Evolutionary conservation across 306 rosid species (phyloP).

Genomic region (Arachis hypogaea): DNA sequence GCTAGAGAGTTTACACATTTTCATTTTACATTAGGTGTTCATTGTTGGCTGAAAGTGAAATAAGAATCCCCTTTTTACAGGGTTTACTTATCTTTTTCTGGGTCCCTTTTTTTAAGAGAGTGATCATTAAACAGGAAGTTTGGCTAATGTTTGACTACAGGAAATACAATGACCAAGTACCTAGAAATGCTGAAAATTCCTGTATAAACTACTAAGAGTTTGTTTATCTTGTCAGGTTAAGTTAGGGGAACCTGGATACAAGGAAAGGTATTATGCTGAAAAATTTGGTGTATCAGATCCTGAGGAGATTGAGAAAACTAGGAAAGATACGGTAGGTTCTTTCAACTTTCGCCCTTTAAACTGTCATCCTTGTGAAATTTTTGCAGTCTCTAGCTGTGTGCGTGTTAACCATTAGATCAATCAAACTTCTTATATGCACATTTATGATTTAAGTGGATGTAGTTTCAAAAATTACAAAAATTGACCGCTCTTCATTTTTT

Average conservation of each 20-base stretch:
- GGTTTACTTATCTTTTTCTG: slow-evolving; percentile 7
- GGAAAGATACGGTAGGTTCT: slow-evolving; percentile 58
- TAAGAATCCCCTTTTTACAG: slow-evolving; percentile 19
- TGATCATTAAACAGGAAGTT: slow-evolving; percentile 21
- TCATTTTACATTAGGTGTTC: neutral
- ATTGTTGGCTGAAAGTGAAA: slow-evolving; percentile 17
- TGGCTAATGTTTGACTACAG: slow-evolving; percentile 12
- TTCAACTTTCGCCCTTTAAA: slow-evolving; percentile 6
- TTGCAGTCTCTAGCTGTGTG: neutral
- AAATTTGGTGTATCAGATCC: slow-evolving; percentile 65
- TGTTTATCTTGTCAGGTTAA: slow-evolving; percentile 64
- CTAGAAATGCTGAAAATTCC: slow-evolving; percentile 31
- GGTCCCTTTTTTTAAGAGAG: slow-evolving; percentile 13
- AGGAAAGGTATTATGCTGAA: slow-evolving; percentile 90
- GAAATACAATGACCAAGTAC: slow-evolving; percentile 18
- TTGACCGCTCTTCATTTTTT: too few species aligned
- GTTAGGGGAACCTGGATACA: slow-evolving; percentile 96
- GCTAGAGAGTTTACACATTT: slow-evolving; percentile 16
- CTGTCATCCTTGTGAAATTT: neutral
- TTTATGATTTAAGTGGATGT: slow-evolving; percentile 20
- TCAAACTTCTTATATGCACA: neutral
- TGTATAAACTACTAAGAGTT: slow-evolving; percentile 16
- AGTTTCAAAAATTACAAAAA: neutral
- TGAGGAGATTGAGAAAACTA: slow-evolving; percentile 70
- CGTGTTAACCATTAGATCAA: neutral